A percentile compares a stretch with the other conserved stretches of the same genome.
Evolutionary conservation across 257 asterid genomes (phyloP).

Genomic region (Nicotiana knightiana): DNA sequence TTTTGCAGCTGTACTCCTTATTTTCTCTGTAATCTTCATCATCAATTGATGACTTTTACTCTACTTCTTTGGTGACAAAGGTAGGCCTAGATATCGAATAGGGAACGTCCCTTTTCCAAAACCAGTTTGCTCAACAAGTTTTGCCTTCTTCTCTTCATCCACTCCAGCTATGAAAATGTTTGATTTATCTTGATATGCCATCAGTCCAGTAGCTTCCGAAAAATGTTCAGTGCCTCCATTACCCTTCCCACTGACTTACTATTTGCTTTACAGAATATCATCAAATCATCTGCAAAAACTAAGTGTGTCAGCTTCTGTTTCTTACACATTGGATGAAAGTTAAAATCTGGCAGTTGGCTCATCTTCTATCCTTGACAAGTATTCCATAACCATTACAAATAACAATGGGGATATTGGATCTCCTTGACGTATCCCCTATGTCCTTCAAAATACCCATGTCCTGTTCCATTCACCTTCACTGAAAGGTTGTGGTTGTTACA

Average conservation of each 20-base stretch:
- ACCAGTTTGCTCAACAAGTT: background rate
- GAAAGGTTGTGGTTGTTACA: background rate
- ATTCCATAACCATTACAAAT: background rate
- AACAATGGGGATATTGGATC: background rate
- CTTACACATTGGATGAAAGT: background rate
- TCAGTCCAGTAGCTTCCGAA: background rate
- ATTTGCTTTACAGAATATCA: background rate
- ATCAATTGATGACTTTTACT: background rate
- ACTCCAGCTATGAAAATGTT: background rate
- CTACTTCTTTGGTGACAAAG: background rate
- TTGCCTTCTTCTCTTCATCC: background rate
- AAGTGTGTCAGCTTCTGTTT: background rate
- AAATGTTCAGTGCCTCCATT: background rate
- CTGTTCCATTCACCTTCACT: background rate
- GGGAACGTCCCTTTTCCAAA: background rate
- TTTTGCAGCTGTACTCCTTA: background rate
- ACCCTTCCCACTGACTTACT: background rate
- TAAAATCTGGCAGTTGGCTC: background rate
- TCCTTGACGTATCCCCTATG: background rate
- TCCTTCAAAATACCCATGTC: background rate
- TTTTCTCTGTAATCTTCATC: background rate
- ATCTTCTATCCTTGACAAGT: too few species aligned
- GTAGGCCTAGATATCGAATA: background rate
- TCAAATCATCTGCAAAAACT: background rate
- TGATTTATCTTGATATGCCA: background rate